Percentiles rank a stretch among this genome's conserved stretches.
Evolutionary conservation across 2,329 filamentous ascomycete species (phyloP).

Genomic region (Fusarium nisikadoi): DNA sequence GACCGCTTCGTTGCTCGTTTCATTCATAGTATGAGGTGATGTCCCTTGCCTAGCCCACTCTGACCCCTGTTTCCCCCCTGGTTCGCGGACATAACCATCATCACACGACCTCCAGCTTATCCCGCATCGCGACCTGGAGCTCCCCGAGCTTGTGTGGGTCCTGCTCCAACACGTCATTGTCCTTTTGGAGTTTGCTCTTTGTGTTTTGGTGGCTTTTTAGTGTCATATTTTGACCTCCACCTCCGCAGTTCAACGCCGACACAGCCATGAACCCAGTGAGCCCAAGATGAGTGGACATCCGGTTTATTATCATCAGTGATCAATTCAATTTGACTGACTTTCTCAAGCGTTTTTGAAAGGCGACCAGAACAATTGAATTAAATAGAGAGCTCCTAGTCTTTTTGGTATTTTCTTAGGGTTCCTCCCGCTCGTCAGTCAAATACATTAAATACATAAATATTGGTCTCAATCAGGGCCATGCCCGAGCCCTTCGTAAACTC

Average conservation of each 20-base stretch:
- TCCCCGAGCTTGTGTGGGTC: conserved; percentile 46
- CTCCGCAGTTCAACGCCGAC: conserved; percentile 39
- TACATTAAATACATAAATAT: conserved; percentile 43
- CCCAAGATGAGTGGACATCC: background rate
- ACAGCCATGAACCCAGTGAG: background rate
- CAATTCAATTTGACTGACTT: background rate
- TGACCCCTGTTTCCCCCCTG: conserved; percentile 25
- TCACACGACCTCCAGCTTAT: conserved; percentile 36
- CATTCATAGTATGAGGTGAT: conserved; percentile 23
- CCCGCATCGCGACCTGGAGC: conserved; percentile 42
- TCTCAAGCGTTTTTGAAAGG: background rate
- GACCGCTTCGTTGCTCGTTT: conserved; percentile 1
- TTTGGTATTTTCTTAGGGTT: conserved; percentile 45
- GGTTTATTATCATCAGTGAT: background rate
- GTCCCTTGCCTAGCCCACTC: conserved; percentile 5
- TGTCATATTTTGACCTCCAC: conserved; percentile 32
- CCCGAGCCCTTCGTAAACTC: conserved; percentile 39
- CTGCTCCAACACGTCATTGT: conserved; percentile 36
- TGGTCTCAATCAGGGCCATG: conserved; percentile 38
- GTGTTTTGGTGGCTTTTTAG: conserved; percentile 23
- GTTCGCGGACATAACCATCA: conserved; percentile 19
- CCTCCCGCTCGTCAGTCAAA: conserved; percentile 40
- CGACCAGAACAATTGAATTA: conserved; percentile 36
- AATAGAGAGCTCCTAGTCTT: conserved; percentile 45
- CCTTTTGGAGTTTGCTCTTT: conserved; percentile 16